A percentile compares a stretch with the other conserved stretches of the same genome.
These are phyloP conservation scores for Beauveria medogensis DNA, from an alignment of 2,329 filamentous ascomycete genomes.

Conservation along the genomic window DNA sequence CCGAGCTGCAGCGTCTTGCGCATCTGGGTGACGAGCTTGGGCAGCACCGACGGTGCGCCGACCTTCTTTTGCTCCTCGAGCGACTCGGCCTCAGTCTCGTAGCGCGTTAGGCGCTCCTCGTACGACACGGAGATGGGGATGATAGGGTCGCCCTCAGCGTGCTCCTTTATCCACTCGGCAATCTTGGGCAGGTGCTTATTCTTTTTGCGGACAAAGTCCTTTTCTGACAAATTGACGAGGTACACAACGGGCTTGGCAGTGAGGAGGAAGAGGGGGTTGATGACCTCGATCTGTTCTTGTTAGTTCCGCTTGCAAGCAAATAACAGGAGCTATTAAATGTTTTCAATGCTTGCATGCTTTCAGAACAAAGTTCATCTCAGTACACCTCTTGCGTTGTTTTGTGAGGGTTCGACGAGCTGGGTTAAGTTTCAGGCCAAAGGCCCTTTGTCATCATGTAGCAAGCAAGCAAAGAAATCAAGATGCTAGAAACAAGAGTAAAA, in stretches of 20 bases:
- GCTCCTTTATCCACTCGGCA: conserved; percentile 88
- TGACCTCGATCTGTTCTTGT: conserved; percentile 74
- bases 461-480: conserved; percentile 11
- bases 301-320: background rate
- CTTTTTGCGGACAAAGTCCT: conserved; percentile 96
- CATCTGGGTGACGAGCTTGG: conserved; percentile 90
- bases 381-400: conserved; percentile 64
- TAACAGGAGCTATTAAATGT: conserved; percentile 5
- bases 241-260: conserved; percentile 96
- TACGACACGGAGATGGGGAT: conserved; percentile 89
- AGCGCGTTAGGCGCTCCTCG: conserved; percentile 81
- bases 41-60: conserved; percentile 78
- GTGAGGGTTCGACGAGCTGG: conserved; percentile 99
- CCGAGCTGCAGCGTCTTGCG: conserved; percentile 81
- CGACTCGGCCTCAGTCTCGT: conserved; percentile 68
- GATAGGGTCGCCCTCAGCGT: conserved; percentile 80
- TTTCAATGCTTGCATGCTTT: conserved; percentile 27
- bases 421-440: conserved; percentile 89
- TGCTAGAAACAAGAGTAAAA: conserved; percentile 17
- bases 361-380: conserved; percentile 83
- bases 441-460: conserved; percentile 92
- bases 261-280: conserved; percentile 92
- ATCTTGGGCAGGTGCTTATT: conserved; percentile 97
- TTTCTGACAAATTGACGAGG: conserved; percentile 94
- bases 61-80: conserved; percentile 83